Percentiles rank a stretch among this genome's conserved stretches.
Evolutionary conservation across 2,329 filamentous ascomycete species (phyloP).

Genomic region (Hypoxylon sp.): DNA sequence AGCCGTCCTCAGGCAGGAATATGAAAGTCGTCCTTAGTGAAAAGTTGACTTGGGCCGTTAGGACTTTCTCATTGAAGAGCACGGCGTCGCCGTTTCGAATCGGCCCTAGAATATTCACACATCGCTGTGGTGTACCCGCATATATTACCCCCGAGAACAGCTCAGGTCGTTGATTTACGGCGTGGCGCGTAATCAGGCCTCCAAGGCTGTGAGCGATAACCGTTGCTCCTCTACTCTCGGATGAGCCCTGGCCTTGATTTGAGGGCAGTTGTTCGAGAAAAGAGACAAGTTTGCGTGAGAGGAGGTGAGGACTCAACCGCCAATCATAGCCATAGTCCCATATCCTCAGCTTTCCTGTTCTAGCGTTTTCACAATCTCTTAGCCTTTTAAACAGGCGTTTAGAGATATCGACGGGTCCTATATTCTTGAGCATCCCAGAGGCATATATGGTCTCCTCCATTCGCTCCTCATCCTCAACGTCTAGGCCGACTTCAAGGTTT

Average conservation of each 20-base stretch:
- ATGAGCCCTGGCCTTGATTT: constrained; percentile 72
- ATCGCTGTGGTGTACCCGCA: constrained; percentile 86
- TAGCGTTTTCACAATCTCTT: constrained; percentile 79
- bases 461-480: constrained; percentile 83
- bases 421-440: constrained; percentile 90
- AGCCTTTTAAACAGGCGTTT: constrained; percentile 85
- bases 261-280: constrained; percentile 83
- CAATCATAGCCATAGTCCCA: constrained; percentile 97
- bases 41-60: constrained; percentile 95
- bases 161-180: constrained; percentile 86
- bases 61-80: constrained; percentile 86
- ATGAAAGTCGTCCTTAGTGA: constrained; percentile 88
- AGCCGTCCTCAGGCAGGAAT: constrained; percentile 87
- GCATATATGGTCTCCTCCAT: constrained; percentile 89
- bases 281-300: constrained; percentile 78
- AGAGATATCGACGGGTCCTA: constrained; percentile 92
- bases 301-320: constrained; percentile 84
- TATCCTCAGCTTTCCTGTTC: constrained; percentile 79
- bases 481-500: constrained; percentile 87
- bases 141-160: constrained; percentile 90
- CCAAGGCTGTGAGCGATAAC: constrained; percentile 91
- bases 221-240: constrained; percentile 75
- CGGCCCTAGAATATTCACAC: constrained; percentile 92
- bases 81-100: constrained; percentile 94
- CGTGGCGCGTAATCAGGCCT: constrained; percentile 88